A percentile compares a stretch with the other conserved stretches of the same genome.
Evolutionary conservation across 352 stramenopile species (phyloP).

Genomic region (Aphanomyces cochlioides): DNA sequence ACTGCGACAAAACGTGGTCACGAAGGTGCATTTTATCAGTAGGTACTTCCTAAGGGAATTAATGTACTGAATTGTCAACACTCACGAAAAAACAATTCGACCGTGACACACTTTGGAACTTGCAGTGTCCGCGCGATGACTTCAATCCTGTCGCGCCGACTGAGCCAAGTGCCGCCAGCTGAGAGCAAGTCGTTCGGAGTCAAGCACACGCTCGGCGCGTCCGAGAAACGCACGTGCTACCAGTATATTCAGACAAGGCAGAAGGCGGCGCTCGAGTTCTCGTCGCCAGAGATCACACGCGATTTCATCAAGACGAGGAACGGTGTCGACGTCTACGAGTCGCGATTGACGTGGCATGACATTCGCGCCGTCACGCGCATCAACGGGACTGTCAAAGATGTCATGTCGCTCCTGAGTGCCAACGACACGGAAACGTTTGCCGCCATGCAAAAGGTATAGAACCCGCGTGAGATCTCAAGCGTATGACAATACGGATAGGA

Average conservation of each 20-base stretch:
- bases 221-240: conserved; percentile 72
- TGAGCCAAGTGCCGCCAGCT: no score
- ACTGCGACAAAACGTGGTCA: no score
- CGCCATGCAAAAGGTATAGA: conserved; percentile 55
- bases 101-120: no score
- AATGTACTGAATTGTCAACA: no score
- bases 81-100: no score
- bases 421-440: conserved; percentile 56
- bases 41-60: no score
- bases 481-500: not conserved
- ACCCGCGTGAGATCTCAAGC: conserved; percentile 20
- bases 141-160: no score
- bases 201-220: not conserved
- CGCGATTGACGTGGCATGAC: conserved; percentile 63
- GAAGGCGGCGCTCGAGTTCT: conserved; percentile 66
- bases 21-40: no score
- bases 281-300: conserved; percentile 35
- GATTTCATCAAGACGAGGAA: conserved; percentile 50
- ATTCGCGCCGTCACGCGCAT: conserved; percentile 65
- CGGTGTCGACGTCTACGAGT: conserved; percentile 69
- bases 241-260: conserved; percentile 77
- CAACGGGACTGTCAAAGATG: conserved; percentile 76
- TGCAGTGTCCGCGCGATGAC: no score
- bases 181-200: no score
- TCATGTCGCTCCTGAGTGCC: conserved; percentile 67